These are phyloP conservation scores for Acer negundo DNA, from an alignment of 345 rosid genomes.

Conservation along the genomic window DNA sequence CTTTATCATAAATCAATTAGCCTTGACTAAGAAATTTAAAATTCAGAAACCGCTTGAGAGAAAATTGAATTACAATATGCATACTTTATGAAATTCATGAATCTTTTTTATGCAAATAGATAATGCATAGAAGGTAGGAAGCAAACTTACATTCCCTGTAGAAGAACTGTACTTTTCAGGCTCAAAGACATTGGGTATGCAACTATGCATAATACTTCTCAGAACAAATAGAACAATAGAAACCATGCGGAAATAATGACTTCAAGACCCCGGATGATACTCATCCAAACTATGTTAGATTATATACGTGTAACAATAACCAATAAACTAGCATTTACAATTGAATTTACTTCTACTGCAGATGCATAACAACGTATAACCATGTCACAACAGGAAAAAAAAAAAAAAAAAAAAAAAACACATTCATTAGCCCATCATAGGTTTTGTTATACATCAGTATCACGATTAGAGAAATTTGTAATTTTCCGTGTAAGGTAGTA, in stretches of 20 bases:
- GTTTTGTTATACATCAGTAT: background rate
- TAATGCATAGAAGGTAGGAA: background rate
- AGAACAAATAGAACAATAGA: background rate
- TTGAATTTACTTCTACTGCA: background rate
- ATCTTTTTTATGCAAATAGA: background rate
- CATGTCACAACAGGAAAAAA: background rate
- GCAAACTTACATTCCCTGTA: background rate
- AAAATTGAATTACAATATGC: no score
- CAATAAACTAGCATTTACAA: background rate
- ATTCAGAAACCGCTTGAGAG: no score
- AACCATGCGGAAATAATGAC: background rate
- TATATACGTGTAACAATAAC: background rate
- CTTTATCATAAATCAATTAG: no score
- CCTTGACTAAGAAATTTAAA: no score
- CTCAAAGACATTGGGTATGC: background rate
- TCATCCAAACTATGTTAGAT: background rate
- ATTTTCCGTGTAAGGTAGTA: background rate
- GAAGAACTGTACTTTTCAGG: background rate
- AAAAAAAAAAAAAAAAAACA: background rate
- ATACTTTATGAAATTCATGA: background rate
- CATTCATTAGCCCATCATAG: background rate
- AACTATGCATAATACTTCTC: background rate
- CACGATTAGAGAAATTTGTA: no score
- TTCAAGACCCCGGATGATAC: background rate
- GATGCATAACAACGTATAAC: background rate